A percentile compares a stretch with the other conserved stretches of the same genome.
These are phyloP conservation scores for Tilletia setariae DNA, from an alignment of 1,284 basidiomycete species.

Conservation along the genomic window DNA sequence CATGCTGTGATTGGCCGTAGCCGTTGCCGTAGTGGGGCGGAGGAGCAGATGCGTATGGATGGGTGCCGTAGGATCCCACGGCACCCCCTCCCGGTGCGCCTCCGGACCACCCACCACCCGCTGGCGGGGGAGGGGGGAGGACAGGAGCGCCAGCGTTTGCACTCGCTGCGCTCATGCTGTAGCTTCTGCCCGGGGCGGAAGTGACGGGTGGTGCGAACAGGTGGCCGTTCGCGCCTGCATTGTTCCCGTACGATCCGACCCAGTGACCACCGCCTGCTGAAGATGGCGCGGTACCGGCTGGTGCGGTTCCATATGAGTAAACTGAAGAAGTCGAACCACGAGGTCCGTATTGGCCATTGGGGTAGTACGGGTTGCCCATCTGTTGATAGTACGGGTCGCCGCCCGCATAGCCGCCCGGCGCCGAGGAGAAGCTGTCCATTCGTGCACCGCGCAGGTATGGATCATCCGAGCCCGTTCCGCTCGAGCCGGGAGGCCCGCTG, in stretches of 20 bases:
- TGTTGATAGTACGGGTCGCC: not conserved
- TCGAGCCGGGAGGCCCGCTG: not conserved
- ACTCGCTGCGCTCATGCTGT: conserved; percentile 12
- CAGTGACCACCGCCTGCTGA: conserved; percentile 3
- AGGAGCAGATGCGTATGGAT: not conserved
- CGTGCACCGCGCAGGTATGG: not conserved
- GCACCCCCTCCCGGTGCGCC: not conserved
- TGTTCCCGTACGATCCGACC: not conserved
- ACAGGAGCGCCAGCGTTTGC: not conserved
- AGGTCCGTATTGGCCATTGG: not conserved
- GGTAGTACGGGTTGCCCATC: not conserved
- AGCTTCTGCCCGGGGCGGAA: not conserved
- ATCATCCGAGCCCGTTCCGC: not conserved
- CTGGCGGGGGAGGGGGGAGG: not conserved
- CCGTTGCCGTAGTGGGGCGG: not conserved
- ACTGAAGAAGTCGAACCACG: not conserved
- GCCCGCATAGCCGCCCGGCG: conserved; percentile 8
- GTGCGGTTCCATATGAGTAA: conserved; percentile 7
- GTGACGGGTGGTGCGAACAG: conserved; percentile 2
- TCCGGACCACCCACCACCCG: too few relatives aligned
- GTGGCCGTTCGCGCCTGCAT: not conserved
- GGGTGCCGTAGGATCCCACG: not conserved
- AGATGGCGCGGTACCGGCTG: not conserved
- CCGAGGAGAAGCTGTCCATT: conserved; percentile 14
- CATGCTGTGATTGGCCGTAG: not conserved